Percentiles rank a stretch among this genome's conserved stretches.
Conservation (phyloP, 2,329 filamentous ascomycete genomes). For the Penicillium sp. region DNA sequence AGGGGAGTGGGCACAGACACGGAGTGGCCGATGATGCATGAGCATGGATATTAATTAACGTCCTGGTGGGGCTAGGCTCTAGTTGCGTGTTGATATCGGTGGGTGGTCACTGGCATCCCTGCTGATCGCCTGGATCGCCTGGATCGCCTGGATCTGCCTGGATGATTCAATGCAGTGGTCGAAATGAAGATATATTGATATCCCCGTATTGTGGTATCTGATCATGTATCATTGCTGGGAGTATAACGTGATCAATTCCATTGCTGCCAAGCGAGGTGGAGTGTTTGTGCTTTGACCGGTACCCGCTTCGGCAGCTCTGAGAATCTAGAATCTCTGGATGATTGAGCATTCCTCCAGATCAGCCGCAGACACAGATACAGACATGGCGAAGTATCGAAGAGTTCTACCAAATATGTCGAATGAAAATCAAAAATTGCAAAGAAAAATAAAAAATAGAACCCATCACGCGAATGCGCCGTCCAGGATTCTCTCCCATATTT, state of each 20-base stretch:
- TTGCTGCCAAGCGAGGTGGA: no score
- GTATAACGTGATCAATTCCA: no score
- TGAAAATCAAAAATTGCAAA: neutral
- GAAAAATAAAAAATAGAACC: neutral
- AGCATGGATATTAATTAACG: conserved; percentile 5
- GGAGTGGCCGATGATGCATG: conserved; percentile 26
- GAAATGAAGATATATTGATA: neutral
- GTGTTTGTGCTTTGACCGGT: conserved; percentile 7
- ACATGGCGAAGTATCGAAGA: neutral
- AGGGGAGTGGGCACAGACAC: conserved; percentile 22
- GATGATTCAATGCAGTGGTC: neutral
- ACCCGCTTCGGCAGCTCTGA: conserved; percentile 15
- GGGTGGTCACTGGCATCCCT: neutral
- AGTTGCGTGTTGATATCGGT: neutral
- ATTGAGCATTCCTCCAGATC: neutral
- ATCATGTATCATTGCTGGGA: no score
- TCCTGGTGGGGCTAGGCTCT: neutral
- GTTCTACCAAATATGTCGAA: conserved; percentile 1
- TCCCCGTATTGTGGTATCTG: no score
- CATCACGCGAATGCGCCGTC: neutral
- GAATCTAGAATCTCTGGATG: neutral
- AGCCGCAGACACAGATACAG: neutral
- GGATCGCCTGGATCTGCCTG: neutral
- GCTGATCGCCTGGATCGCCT: neutral
- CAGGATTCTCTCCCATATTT: neutral